Base-by-base conservation (phyloP, 1,284 basidiomycete species). In the Macrocystidia cucumis region DNA sequence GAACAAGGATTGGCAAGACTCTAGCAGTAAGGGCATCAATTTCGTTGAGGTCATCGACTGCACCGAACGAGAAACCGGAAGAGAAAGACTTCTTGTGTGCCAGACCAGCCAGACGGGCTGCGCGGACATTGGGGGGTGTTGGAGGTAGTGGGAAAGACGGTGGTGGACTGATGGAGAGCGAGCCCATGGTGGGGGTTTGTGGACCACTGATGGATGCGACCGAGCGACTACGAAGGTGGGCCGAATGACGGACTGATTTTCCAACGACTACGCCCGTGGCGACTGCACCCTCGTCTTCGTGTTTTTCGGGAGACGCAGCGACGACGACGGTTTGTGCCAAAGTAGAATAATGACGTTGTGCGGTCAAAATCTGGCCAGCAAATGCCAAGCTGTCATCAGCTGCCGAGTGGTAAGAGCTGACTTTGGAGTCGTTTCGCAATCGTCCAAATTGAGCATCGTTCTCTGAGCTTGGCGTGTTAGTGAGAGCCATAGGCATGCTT, bases 21-120 rank as follows among this genome's bases (percentile, higher is more conserved):
- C 71, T 72, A 7, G 78, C 78, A 6, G 77, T 78, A 33, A 84
- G 62, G 9, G 70, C 74, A 42, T 83, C 79, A 39, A 82, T 79
- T 56, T 79, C 76, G 39, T 73, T 73, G 45, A 74, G 61, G 47
- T 75, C 64, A 40, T 73, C 68, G 21, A 74, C 62, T 11, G 68
- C 58, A 20, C 67, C 65, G 40, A 81, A 75, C 2, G 73, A 74
- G 48, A 73, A 76, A 16, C 69, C 74, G 12, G 71, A 73, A 0
- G 75, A 78, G 45, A 72, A 74, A 1, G 74, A 76, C 47, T 74
- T 77, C 54, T 69, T 69, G 55, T 78, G 71, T 3, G 59, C 53
- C 16, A 65, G 64, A 44, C 60, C 56, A 17, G 65, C 59, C 13
- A 72, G 55, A 16, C 66, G 66, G 17, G 68, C 67, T 17, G 63